Evolutionary conservation across 148 eudicot genomes (phyloP), one percentile per base, ranked within the genome.

Genomic region (Salicornia ramosissima): DNA sequence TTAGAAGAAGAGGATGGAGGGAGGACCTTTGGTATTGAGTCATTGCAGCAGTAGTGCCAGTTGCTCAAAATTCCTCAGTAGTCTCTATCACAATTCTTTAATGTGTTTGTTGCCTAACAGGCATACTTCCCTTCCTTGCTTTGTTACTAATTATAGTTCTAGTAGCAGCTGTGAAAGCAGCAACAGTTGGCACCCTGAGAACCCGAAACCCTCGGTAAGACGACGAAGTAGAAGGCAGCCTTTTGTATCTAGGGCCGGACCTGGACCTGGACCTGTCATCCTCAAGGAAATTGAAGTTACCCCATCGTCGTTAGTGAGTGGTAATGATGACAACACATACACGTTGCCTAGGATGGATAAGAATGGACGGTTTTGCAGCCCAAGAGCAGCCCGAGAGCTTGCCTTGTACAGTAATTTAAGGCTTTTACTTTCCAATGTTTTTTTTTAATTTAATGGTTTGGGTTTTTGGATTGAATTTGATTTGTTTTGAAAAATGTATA

Each of bases 351-450:
- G 75, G 67, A 76, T 88, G 64, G 97, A 91, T 74, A 87, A 83
- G 80, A 88, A 80, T 64, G 97, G 97, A 64, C 87, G 87, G 77
- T 89, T 91, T 78, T 88, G 92, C 80, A 88, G 87, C 75, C 95
- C 97, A 36, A 84, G 97, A 81, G 97, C 97, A 25, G 95, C 95
- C 60, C 76, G 97, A 70, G 95, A 91, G 79, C 97, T 91, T 67
- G 97, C 97, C 56, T 51, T 91, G 95, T 90, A 88, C 68, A 64
- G 70, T 71, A 65, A 55, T 71, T 45, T 60, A 5, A 29, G 63
- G 5, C 21, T 18, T 31, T 42, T 40, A 30, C 16, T 14, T 14
- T 57, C 12, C 9, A 71, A 15, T 19, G 21, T 7, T 2, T 64
- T 9, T 49, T 34, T 21, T n/a, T n/a, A n/a, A n/a, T n/a, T n/a